Evolutionary conservation across 2,329 filamentous ascomycete species (phyloP).

Genomic region (Sclerotinia trifoliorum): DNA sequence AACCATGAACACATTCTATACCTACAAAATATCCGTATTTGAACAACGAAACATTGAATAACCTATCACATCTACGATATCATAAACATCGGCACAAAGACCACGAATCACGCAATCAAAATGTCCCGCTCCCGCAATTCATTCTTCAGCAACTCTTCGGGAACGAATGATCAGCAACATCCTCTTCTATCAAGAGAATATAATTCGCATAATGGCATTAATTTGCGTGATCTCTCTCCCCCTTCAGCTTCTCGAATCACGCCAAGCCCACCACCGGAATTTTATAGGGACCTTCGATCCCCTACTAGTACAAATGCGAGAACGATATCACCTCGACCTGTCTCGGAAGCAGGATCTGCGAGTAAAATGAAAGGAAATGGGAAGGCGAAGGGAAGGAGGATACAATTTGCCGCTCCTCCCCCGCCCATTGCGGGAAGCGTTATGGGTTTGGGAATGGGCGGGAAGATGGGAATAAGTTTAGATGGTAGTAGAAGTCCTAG

Average conservation of each 20-base stretch:
- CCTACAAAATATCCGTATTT: neutral
- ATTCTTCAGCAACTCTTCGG: constrained; percentile 14
- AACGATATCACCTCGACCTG: neutral
- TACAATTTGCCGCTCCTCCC: constrained; percentile 37
- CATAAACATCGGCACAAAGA: neutral
- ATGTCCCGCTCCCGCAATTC: constrained; percentile 17
- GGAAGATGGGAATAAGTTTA: neutral
- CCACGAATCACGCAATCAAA: neutral
- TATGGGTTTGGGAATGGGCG: constrained; percentile 7
- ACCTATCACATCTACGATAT: neutral
- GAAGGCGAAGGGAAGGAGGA: constrained; percentile 25
- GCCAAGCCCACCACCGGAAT: constrained; percentile 13
- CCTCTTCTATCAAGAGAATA: constrained; percentile 6
- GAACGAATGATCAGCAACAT: constrained; percentile 11
- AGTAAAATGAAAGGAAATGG: constrained; percentile 9
- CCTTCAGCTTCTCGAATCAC: constrained; percentile 12
- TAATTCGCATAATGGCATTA: neutral
- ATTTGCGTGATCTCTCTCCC: constrained; percentile 17
- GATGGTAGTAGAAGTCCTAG: constrained; percentile 9
- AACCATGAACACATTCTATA: neutral
- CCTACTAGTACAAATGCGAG: constrained; percentile 9
- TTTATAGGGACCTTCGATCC: constrained; percentile 17
- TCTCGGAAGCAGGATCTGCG: constrained; percentile 1
- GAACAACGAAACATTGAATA: neutral
- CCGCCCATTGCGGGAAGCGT: constrained; percentile 35